These are phyloP conservation scores for Phanerochaete sordida DNA, from an alignment of 768 basidiomycete genomes.

Conservation along the genomic window DNA sequence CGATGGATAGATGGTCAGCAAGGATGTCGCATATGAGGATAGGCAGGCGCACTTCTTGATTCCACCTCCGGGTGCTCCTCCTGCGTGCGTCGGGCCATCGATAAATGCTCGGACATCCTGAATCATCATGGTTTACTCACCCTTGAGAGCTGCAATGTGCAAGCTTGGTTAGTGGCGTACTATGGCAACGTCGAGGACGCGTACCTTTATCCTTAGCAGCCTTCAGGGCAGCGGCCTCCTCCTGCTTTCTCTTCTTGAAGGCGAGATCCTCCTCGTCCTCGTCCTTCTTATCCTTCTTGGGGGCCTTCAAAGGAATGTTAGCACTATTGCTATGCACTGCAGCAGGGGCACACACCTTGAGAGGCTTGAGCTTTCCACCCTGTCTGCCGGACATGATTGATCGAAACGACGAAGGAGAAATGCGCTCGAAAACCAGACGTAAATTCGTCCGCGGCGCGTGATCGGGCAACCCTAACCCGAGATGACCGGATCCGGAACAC, in stretches of 20 bases:
- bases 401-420: background rate
- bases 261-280: conserved; percentile 66
- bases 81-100: conserved; percentile 32
- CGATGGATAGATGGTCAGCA: conserved; percentile 1
- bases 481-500: background rate
- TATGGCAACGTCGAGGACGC: conserved; percentile 18
- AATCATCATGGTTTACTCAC: conserved; percentile 30
- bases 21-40: background rate
- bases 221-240: conserved; percentile 70
- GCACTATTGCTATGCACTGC: background rate
- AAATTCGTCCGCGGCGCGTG: background rate
- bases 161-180: background rate
- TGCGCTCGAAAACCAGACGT: background rate
- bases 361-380: conserved; percentile 84
- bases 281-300: conserved; percentile 80
- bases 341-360: conserved; percentile 57
- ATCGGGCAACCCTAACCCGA: background rate
- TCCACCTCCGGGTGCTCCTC: conserved; percentile 67
- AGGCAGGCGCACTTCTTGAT: conserved; percentile 71
- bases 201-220: conserved; percentile 69
- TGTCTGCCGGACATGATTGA: conserved; percentile 59
- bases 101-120: conserved; percentile 6
- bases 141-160: conserved; percentile 45
- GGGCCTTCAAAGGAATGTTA: conserved; percentile 43
- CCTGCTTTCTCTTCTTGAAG: conserved; percentile 76